Base-by-base conservation (phyloP, 352 stramenopile species). In the Globisporangium alternatum region DNA sequence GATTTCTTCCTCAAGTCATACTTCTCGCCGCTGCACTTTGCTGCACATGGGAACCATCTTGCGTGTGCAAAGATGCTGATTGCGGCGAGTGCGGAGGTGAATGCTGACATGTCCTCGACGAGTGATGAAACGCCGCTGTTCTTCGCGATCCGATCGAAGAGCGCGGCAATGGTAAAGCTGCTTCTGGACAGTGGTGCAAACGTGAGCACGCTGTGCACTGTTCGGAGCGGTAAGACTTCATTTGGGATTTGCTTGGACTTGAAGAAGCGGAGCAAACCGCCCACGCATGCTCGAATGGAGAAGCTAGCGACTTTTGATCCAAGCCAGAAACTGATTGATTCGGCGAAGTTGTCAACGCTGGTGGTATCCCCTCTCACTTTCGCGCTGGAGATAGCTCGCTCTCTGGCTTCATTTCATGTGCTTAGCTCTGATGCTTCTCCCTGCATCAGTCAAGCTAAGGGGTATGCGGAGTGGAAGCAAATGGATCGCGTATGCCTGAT, bases 21-120 rank as follows among this genome's bases (percentile, higher is more conserved):
- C n/a, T 86, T 81, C 39, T 84, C 81, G 12, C 67, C 81, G 2
- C 64, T 90, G 3, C 81, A 90, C 59, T 90, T 88, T 65, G 77
- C 81, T 35, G 71, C 76, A 0, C 69, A 87, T 12, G 77, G 69
- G 15, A 71, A 64, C 22, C 72, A 77, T 39, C 2, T 77, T 12
- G 59, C 71, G 8, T 88, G 81, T 41, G 73, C 71, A 1, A 81
- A 83, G 48, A 37, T 75, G 65, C 56, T 90, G 9, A 51, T 90
- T 25, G 43, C 60, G n/a, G 49, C 59, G 13, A 65, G 66, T 31
- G 74, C 73, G n/a, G 73, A 41, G 5, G 63, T 86, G 8, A 87
- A 90, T 51, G 56, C 75, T 39, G 69, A 77, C 30, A 68, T 72
- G 49, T 55, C 72, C 2, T 54, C 73, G 1, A 63, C 68, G 5